Base-by-base conservation (phyloP, 768 basidiomycete species). In the Suillus alpinus region DNA sequence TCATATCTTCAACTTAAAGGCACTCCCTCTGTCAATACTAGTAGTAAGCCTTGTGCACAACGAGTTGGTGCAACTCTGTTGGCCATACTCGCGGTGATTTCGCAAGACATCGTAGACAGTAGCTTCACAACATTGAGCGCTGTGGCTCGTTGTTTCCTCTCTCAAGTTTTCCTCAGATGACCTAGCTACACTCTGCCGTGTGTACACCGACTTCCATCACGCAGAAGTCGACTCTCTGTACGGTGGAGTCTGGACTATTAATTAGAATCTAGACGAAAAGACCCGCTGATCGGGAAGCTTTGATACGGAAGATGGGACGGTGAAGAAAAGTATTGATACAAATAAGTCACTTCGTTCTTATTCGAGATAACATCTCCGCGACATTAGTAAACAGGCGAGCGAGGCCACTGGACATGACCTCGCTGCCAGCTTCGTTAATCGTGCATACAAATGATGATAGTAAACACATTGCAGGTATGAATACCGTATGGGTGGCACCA, bases 371-470 rank as follows among this genome's bases (percentile, higher is more conserved):
- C 14, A 50, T 59, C 43, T 58, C 58, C 51, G 50, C 56, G 37
- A 49, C 58, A 60, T 62, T 51, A 51, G 37, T 50, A n/a, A 63
- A 49, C 56, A 57, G 12, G 52, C 29, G 29, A 60, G 29, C 40
- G 53, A 36, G 58, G 44, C 58, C 39, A 56, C 46, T 58, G 36
- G 50, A 50, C 67, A 63, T 67, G 56, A 71, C 64, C 69, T 64
- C 63, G 62, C 71, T 63, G 63, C 63, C 72, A 76, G 64, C 70
- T 65, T 78, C 75, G 73, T 77, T 71, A 78, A 55, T 77, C 68
- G 73, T 77, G 76, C 73, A 71, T 84, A 83, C 81, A 83, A 69
- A 76, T 58, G 57, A 68, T 70, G 70, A 63, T 66, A 78, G 74
- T 69, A 74, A 65, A 62, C 53, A 73, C 69, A 68, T 66, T 68